Evolutionary conservation across 2,329 filamentous ascomycete species (phyloP), one percentile per base, ranked within the genome.

Genomic region (Esteya vermicola): DNA sequence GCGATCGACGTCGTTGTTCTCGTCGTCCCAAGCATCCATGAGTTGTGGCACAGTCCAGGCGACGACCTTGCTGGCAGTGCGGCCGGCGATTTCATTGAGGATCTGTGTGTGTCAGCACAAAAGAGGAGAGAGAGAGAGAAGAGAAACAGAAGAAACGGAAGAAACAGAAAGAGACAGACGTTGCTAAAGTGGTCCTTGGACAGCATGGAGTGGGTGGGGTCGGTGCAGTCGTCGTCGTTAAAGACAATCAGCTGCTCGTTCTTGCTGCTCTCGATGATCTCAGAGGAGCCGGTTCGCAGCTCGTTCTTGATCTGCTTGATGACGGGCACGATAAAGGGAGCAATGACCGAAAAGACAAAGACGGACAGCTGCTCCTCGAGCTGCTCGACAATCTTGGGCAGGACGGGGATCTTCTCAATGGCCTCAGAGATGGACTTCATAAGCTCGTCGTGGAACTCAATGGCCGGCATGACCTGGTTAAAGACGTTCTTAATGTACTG

Each of bases 151-250:
- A n/a, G n/a, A n/a, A n/a, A n/a, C n/a, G n/a, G 28, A n/a, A 9
- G 19, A 16, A 13, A 8, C 25, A 26, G 25, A 26, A 13, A 8
- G 25, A 23, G 10, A 51, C 67, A 60, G 57, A 81, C 67, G 54
- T 93, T 93, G 47, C 81, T 83, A 58, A 95, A 95, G 60, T 95
- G 88, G 52, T 95, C 88, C 64, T 95, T 95, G 43, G 85, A 86
- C 39, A 95, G 66, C 88, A 94, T 94, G 18, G 85, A 93, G 63
- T 95, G 88, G 2, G 88, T 95, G 0, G 88, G 89, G 53, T 95
- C 81, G 18, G 75, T 77, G 46, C 65, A 81, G 38, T 71, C 46
- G 53, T 93, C 80, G 48, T 95, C 78, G 33, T 82, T 62, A 59
- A 94, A 95, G 37, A 95, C 85, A 49, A 93, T 72, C 52, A 82